phyloP scores from a whole-genome alignment of 2,329 filamentous ascomycete species.

The Passalora sequoiae region DNA sequence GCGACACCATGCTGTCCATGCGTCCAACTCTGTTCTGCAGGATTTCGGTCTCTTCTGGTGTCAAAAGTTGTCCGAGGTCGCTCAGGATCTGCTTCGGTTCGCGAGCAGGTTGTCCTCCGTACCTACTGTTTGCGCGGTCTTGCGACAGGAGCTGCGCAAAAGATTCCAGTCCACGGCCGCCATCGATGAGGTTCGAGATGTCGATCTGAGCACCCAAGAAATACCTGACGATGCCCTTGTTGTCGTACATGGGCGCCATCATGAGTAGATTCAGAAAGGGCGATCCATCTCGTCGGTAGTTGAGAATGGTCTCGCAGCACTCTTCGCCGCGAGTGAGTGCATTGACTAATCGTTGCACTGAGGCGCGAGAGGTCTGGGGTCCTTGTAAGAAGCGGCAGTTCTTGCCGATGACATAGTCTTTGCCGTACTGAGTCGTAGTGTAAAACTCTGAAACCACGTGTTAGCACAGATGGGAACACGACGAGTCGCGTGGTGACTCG shows the following conservation, averaged over 20 bases:
- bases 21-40: slow-evolving; percentile 24
- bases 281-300: slow-evolving; percentile 39
- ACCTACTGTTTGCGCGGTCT: slow-evolving; percentile 28
- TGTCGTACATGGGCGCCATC: slow-evolving; percentile 39
- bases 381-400: slow-evolving; percentile 46
- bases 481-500: not conserved
- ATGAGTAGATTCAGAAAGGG: slow-evolving; percentile 41
- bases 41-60: slow-evolving; percentile 31
- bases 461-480: no score
- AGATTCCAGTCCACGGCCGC: slow-evolving; percentile 35
- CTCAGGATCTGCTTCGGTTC: slow-evolving; percentile 26
- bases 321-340: slow-evolving; percentile 38
- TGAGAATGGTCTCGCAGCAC: slow-evolving; percentile 41
- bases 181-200: slow-evolving; percentile 35
- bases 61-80: slow-evolving; percentile 31
- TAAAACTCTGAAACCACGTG: slow-evolving; percentile 38
- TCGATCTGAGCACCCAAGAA: slow-evolving; percentile 40
- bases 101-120: slow-evolving; percentile 16
- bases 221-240: slow-evolving; percentile 38
- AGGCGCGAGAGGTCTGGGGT: slow-evolving; percentile 33
- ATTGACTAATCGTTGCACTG: slow-evolving; percentile 34
- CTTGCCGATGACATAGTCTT: slow-evolving; percentile 40
- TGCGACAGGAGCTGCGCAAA: slow-evolving; percentile 33
- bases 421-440: slow-evolving; percentile 40
- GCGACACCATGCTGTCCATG: not conserved